Percentiles rank a stretch among this genome's conserved stretches.
Evolutionary conservation across 192 early-diverging fungal species (phyloP).

Genomic region (Pilaira anomala): DNA sequence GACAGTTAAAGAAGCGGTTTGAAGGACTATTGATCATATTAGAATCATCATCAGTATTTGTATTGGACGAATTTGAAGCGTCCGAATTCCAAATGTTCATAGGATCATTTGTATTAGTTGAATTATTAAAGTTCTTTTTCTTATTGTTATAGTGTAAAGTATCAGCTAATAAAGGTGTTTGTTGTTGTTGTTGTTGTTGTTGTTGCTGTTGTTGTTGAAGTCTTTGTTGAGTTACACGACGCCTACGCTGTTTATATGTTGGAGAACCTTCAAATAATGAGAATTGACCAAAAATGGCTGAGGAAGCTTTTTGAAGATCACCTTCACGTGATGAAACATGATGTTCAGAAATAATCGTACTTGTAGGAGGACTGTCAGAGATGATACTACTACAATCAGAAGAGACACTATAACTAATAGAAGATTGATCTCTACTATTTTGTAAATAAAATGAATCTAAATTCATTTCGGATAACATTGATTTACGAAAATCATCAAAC

Average conservation of each 20-base stretch:
- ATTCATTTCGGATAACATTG: conserved; percentile 56
- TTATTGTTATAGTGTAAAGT: background rate
- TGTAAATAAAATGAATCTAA: conserved; percentile 77
- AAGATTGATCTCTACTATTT: background rate
- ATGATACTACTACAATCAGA: background rate
- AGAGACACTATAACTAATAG: background rate
- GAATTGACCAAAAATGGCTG: conserved; percentile 48
- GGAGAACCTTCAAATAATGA: conserved; percentile 69
- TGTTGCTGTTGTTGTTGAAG: conserved; percentile 17
- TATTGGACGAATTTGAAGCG: no score
- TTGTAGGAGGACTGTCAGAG: background rate
- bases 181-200: conserved; percentile 9
- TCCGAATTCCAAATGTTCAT: no score
- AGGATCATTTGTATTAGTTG: background rate
- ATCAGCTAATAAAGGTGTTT: background rate
- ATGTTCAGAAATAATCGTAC: background rate
- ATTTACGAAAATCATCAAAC: conserved; percentile 60
- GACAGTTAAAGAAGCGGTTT: conserved; percentile 43
- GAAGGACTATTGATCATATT: no score
- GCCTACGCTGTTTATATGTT: conserved; percentile 68
- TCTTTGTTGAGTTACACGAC: conserved; percentile 41
- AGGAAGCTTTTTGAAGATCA: conserved; percentile 1
- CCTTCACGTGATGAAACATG: no score
- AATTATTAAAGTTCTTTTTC: background rate
- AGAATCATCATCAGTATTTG: background rate